phyloP scores from a whole-genome alignment of 78 protist species.

The Chrysochromulina tobinii region DNA sequence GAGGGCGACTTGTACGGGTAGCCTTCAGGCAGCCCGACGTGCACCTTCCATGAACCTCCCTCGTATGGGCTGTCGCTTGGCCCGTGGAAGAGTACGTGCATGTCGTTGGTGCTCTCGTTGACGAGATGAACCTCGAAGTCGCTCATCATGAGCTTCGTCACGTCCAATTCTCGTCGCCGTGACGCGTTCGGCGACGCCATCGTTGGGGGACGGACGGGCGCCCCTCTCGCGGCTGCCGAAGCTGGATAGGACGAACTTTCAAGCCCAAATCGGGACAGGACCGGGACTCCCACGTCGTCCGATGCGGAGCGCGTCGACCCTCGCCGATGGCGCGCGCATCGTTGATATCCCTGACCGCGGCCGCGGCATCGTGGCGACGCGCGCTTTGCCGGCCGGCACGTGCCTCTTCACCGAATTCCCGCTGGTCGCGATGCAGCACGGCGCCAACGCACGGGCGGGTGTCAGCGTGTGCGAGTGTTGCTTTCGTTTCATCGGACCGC shows the following conservation, averaged over 20 bases:
- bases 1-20: slow-evolving; percentile 97
- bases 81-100: slow-evolving; percentile 74
- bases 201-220: no score
- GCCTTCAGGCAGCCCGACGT: slow-evolving; percentile 87
- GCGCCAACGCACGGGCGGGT: not conserved
- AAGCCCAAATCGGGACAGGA: no score
- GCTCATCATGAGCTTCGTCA: slow-evolving; percentile 84
- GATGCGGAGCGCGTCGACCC: no score
- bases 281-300: no score
- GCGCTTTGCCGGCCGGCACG: not conserved
- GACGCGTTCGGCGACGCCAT: no score
- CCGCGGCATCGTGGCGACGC: not conserved
- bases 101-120: slow-evolving; percentile 54
- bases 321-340: no score
- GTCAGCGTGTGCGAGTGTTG: not conserved
- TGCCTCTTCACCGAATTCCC: not conserved
- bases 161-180: slow-evolving; percentile 65
- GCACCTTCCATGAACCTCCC: slow-evolving; percentile 89
- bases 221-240: no score
- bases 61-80: slow-evolving; percentile 89
- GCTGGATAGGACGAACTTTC: no score
- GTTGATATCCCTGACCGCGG: not conserved
- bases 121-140: slow-evolving; percentile 64
- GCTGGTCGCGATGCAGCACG: not conserved
- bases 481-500: not conserved